These are phyloP conservation scores for Chlamydomonas eustigma DNA, from an alignment of 139 green algal genomes.

Conservation along the genomic window DNA sequence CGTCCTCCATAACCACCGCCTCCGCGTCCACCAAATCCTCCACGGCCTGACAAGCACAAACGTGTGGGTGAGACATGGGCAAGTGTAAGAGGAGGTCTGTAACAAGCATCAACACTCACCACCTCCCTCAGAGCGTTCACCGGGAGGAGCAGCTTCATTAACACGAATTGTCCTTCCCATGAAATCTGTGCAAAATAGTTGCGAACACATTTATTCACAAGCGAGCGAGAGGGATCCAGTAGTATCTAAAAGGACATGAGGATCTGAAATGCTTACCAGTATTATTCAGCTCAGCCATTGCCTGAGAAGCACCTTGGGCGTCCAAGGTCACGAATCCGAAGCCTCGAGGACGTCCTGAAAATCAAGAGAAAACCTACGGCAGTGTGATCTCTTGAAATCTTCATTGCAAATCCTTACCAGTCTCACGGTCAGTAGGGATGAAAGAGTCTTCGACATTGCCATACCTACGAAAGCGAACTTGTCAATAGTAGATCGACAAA, in stretches of 20 bases:
- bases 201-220: not conserved
- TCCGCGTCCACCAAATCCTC: conserved; percentile 2
- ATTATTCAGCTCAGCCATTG: conserved; percentile 10
- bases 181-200: not conserved
- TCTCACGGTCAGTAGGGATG: conserved; percentile 33
- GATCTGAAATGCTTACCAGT: not conserved
- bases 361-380: conserved; percentile 12
- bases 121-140: not conserved
- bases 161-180: conserved; percentile 5
- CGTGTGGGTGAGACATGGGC: not conserved
- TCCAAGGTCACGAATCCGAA: conserved; percentile 75
- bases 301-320: conserved; percentile 21
- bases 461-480: not conserved
- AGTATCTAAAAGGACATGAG: too few species aligned
- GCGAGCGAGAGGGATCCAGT: too few species aligned
- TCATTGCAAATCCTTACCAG: conserved; percentile 1
- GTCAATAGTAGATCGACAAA: not conserved
- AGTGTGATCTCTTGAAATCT: too few species aligned
- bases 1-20: not conserved
- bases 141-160: conserved; percentile 1
- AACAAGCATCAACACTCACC: not conserved
- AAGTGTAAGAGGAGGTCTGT: not conserved
- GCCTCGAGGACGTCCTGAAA: conserved; percentile 47
- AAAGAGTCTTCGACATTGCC: conserved; percentile 22
- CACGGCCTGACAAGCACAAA: not conserved